Base-by-base conservation (phyloP, 805 yeast genomes). In the Saturnispora sanitii region DNA sequence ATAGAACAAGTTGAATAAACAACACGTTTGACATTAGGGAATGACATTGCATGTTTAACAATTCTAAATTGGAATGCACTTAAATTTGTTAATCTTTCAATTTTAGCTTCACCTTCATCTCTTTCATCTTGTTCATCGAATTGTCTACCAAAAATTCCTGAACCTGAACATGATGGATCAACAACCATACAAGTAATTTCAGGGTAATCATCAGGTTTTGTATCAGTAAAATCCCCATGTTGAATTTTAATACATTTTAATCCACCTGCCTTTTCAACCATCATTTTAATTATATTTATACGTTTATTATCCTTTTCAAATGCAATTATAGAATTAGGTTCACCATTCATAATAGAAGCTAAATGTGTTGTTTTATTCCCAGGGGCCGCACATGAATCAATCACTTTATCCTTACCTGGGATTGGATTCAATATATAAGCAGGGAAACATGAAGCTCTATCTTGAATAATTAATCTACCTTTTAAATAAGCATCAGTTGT, bases 331-430 rank as follows among this genome's bases (percentile, higher is more conserved):
- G 74, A 71, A 13, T 48, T 39, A 0, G 65, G 64, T 2, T 61
- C 49, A 29, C 62, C 61, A 3, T 54, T 49, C 18, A 85, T 60
- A 38, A 73, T 65, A 0, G 92, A 75, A 0, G 96, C 95, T 18
- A 81, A 64, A 61, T 90, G 97, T 0, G 96, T 85, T 0, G 99
- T 92, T 58, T 92, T 94, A 60, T 92, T 92, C 4, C 99, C 99
- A 4, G 99, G 99, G 0, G 99, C 98, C 2, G 97, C 88, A 63
- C 96, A 88, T 1, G 96, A 82, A 62, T 92, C 99, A 34, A 92
- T 82, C 9, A 87, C 76, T 19, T 67, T 60, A 44, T 73, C 79
- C 9, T 37, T 44, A 34, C 79, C 81, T 4, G 73, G 66, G 1
- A 56, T 41, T 1, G 90, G 84, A 46, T 74, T 67, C 36, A 92